These are phyloP conservation scores for Collybia sordida DNA, from an alignment of 768 basidiomycete species.

Conservation along the genomic window DNA sequence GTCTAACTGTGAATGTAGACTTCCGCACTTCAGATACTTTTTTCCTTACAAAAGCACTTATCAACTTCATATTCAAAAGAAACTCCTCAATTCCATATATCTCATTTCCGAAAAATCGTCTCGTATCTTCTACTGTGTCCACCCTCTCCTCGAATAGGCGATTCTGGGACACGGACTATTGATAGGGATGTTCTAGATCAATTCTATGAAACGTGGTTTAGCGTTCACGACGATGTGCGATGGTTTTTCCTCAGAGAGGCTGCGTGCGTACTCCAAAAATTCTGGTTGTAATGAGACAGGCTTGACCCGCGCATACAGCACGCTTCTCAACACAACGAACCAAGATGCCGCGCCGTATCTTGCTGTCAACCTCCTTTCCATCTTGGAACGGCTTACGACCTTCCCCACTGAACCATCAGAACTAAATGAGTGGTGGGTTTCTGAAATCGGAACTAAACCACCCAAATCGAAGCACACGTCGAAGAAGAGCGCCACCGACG, in stretches of 20 bases:
- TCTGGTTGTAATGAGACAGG: neutral
- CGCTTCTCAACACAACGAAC: constrained; percentile 28
- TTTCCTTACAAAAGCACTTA: constrained; percentile 75
- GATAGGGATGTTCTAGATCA: constrained; percentile 60
- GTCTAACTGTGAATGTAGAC: constrained; percentile 37
- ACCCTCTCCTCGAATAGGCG: constrained; percentile 28
- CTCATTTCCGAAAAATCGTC: constrained; percentile 66
- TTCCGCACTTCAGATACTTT: constrained; percentile 71
- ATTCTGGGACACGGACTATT: constrained; percentile 27
- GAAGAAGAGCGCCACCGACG: constrained; percentile 32
- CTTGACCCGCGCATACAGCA: constrained; percentile 15
- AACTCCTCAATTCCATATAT: constrained; percentile 64
- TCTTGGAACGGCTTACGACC: constrained; percentile 66
- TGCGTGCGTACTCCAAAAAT: constrained; percentile 43
- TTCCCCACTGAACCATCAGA: constrained; percentile 74
- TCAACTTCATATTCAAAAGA: constrained; percentile 60
- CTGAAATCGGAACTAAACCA: constrained; percentile 61
- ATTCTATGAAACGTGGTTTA: constrained; percentile 74
- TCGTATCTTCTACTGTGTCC: constrained; percentile 63
- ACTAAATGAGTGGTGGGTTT: constrained; percentile 78
- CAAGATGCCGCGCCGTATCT: constrained; percentile 34
- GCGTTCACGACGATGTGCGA: constrained; percentile 77
- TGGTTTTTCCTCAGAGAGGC: constrained; percentile 89
- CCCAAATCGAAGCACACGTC: constrained; percentile 42
- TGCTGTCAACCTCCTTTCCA: constrained; percentile 50